Evolutionary conservation across 78 protist species (phyloP).

Genomic region (Chrysochromulina tobinii): DNA sequence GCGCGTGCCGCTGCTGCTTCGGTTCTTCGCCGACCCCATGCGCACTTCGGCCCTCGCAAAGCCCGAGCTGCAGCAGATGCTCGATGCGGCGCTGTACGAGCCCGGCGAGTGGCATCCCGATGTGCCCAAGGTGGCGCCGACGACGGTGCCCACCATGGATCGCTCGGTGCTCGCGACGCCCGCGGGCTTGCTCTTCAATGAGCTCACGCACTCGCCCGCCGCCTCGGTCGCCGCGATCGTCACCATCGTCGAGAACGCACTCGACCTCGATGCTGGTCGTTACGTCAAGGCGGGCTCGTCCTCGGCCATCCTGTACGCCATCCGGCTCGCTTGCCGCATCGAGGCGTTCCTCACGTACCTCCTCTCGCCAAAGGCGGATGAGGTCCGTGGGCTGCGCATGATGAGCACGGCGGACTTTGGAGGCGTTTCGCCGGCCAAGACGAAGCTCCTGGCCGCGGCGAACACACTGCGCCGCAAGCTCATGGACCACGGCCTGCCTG

Average conservation of each 20-base stretch:
- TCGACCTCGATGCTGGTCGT: constrained; percentile 52
- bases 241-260: not conserved
- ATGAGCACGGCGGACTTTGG: no score
- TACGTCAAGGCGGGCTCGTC: not conserved
- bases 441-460: not conserved
- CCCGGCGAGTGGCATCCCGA: constrained; percentile 38
- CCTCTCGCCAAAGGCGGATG: not conserved
- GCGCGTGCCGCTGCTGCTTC: constrained; percentile 32
- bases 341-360: not conserved
- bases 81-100: constrained; percentile 57
- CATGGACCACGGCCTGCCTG: constrained; percentile 11
- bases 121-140: not conserved
- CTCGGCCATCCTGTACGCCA: constrained; percentile 24
- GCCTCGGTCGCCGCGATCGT: not conserved
- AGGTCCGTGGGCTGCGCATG: not conserved
- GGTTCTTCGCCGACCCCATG: constrained; percentile 16
- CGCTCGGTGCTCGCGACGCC: constrained; percentile 43
- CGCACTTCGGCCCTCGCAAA: not conserved
- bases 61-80: constrained; percentile 31
- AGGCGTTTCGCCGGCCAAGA: no score
- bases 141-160: not conserved
- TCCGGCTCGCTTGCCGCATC: constrained; percentile 14
- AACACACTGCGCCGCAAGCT: constrained; percentile 11
- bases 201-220: constrained; percentile 40
- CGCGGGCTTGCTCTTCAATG: constrained; percentile 53